phyloP scores from a whole-genome alignment of 2,329 filamentous ascomycete genomes.

The Fonsecaea pedrosoi region DNA sequence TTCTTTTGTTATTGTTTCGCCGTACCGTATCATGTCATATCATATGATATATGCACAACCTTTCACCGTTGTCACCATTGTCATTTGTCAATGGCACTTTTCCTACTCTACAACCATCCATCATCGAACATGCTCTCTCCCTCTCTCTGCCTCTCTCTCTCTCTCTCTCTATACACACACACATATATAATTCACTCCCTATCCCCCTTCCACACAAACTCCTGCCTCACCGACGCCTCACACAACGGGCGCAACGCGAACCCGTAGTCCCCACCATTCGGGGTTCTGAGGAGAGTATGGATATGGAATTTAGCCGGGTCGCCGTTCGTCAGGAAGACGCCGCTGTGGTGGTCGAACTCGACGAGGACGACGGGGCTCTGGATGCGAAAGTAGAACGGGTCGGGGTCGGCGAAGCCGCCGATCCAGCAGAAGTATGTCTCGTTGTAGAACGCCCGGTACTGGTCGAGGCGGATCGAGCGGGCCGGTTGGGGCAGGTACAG shows the following conservation, averaged over 20 bases:
- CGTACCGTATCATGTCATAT: too few species aligned
- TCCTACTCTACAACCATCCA: too few species aligned
- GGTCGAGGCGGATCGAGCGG: conserved; percentile 60
- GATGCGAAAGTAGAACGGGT: conserved; percentile 78
- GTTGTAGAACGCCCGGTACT: conserved; percentile 62
- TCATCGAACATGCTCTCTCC: too few species aligned
- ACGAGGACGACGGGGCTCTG: conserved; percentile 76
- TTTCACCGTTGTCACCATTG: neutral
- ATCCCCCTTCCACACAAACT: conserved; percentile 45
- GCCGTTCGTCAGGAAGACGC: conserved; percentile 75
- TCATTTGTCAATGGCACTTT: neutral
- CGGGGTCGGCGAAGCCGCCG: conserved; percentile 67
- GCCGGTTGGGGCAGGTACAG: conserved; percentile 69
- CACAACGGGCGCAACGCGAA: conserved; percentile 55
- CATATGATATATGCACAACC: neutral
- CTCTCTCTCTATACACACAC: neutral
- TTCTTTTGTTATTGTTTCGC: too few species aligned
- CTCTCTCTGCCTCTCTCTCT: neutral
- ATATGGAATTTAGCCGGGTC: conserved; percentile 80
- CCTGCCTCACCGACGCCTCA: conserved; percentile 44
- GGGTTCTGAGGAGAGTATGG: conserved; percentile 74
- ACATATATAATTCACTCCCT: neutral
- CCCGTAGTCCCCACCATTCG: conserved; percentile 79
- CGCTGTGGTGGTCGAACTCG: conserved; percentile 82
- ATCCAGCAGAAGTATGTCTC: conserved; percentile 85